A percentile compares a stretch with the other conserved stretches of the same genome.
These are phyloP conservation scores for Trichoderma endophyticum DNA, from an alignment of 2,329 filamentous ascomycete species.

Conservation along the genomic window DNA sequence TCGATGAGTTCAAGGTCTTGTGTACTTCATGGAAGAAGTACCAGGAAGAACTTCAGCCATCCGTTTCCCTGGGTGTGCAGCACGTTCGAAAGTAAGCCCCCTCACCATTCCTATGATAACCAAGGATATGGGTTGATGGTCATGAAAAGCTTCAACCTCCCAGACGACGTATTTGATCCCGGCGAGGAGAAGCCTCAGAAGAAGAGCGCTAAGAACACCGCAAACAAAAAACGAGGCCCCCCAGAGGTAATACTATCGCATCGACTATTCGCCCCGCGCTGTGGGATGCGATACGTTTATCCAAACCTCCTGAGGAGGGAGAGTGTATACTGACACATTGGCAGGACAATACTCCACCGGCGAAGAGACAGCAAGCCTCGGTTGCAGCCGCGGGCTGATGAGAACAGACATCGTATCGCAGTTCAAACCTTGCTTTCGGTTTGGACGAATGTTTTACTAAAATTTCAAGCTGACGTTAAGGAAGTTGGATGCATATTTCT, in stretches of 20 bases:
- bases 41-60: constrained; percentile 62
- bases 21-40: constrained; percentile 76
- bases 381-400: constrained; percentile 39
- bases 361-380: constrained; percentile 43
- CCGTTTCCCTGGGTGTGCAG: constrained; percentile 68
- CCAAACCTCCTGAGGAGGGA: neutral
- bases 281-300: constrained; percentile 9
- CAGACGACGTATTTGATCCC: constrained; percentile 81
- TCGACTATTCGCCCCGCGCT: constrained; percentile 19
- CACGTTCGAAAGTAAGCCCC: constrained; percentile 77
- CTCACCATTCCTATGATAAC: neutral
- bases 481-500: constrained; percentile 21
- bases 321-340: constrained; percentile 27
- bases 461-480: constrained; percentile 25
- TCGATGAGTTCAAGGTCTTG: constrained; percentile 80
- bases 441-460: constrained; percentile 20
- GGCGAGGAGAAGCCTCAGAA: constrained; percentile 71
- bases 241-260: constrained; percentile 41
- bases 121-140: constrained; percentile 17
- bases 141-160: constrained; percentile 76
- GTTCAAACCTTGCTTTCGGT: neutral
- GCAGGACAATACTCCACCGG: constrained; percentile 37
- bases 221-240: constrained; percentile 48
- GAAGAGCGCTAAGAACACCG: constrained; percentile 43
- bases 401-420: neutral